Evolutionary conservation across 2,329 filamentous ascomycete genomes (phyloP).

Genomic region (Hymenoscyphus linearis): DNA sequence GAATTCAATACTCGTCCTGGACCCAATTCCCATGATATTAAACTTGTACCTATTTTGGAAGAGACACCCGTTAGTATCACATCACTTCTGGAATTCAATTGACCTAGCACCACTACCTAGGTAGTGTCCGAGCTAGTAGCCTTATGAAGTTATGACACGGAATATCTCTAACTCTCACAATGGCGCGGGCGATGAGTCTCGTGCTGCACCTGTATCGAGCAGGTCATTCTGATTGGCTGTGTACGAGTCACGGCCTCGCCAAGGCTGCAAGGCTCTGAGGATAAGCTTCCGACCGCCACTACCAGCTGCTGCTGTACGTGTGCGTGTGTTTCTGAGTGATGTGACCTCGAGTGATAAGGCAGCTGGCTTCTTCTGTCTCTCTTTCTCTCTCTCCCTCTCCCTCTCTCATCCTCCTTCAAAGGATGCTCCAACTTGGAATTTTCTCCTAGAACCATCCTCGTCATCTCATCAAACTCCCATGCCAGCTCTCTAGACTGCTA

Average conservation of each 20-base stretch:
- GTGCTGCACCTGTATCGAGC: not conserved
- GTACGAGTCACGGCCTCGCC: not conserved
- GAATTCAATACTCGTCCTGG: no score
- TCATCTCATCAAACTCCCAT: not conserved
- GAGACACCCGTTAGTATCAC: not conserved
- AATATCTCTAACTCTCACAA: not conserved
- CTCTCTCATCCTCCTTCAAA: not conserved
- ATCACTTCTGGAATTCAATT: not conserved
- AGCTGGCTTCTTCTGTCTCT: not conserved
- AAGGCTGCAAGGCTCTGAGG: not conserved
- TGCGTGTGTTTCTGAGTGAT: no score
- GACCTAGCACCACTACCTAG: not conserved
- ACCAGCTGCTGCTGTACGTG: not conserved
- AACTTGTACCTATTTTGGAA: no score
- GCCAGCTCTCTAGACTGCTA: not conserved
- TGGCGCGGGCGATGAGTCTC: not conserved
- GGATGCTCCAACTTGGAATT: not conserved
- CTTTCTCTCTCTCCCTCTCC: not conserved
- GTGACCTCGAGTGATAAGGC: not conserved
- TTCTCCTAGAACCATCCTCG: not conserved
- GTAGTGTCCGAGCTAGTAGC: no score
- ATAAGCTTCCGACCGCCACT: not conserved
- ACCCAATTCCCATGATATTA: no score
- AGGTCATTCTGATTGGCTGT: not conserved
- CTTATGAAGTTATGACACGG: not conserved